Conservation (phyloP, 2,329 filamentous ascomycete species). For the Clarireedia hainanense region DNA sequence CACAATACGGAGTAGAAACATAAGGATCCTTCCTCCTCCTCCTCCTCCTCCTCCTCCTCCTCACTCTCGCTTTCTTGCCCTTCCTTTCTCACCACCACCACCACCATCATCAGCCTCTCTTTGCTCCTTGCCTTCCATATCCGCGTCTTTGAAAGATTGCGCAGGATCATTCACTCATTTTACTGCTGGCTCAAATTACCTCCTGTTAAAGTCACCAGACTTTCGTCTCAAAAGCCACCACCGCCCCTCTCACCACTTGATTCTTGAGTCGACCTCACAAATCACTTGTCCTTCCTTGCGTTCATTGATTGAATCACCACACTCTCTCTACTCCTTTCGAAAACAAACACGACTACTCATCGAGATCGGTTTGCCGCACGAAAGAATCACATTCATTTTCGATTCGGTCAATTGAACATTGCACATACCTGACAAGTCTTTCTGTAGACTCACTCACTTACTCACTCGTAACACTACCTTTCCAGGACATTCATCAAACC, state of each 20-base stretch:
- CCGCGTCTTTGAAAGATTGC: conserved; percentile 15
- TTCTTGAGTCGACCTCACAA: not conserved
- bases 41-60: not conserved
- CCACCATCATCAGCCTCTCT: not conserved
- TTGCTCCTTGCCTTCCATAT: not conserved
- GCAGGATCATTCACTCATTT: conserved; percentile 8
- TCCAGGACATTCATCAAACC: not conserved
- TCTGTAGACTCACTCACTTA: not conserved
- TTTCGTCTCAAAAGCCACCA: not conserved
- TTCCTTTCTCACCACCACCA: conserved; percentile 2
- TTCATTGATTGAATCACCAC: conserved; percentile 21
- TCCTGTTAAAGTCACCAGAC: not conserved
- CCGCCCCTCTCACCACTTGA: not conserved
- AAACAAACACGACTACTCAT: conserved; percentile 1
- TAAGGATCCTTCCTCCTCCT: not conserved
- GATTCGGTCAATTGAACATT: conserved; percentile 6
- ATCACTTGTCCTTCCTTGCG: conserved; percentile 6
- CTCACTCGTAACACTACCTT: not conserved
- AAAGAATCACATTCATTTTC: not conserved
- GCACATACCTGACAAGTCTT: not conserved
- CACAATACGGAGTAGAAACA: not conserved
- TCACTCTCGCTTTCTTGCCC: conserved; percentile 3
- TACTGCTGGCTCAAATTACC: not conserved
- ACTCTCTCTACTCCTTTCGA: conserved; percentile 3
- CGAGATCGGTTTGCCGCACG: not conserved